Evolutionary conservation across 495 filamentous ascomycete genomes (phyloP).

Genomic region (Massariosphaeria phaeospora): DNA sequence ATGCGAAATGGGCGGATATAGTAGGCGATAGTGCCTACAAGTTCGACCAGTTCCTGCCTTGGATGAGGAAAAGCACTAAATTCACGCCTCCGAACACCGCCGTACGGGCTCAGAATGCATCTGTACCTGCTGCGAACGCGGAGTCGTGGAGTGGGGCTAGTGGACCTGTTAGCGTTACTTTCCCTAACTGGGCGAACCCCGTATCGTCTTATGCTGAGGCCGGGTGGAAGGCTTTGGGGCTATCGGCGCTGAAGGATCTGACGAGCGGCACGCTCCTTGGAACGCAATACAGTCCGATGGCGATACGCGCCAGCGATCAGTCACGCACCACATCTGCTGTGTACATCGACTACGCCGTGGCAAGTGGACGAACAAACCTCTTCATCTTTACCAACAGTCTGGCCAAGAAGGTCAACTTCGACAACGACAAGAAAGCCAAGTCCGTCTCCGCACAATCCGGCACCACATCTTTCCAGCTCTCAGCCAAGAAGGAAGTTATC

Average conservation of each 20-base stretch:
- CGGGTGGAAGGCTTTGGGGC: neutral
- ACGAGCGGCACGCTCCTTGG: conserved; percentile 45
- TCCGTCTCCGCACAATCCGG: no score
- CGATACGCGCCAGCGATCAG: conserved; percentile 39
- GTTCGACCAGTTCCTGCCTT: conserved; percentile 43
- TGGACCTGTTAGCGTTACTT: neutral
- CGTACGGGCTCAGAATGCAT: neutral
- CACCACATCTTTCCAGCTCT: no score
- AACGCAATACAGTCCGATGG: conserved; percentile 41
- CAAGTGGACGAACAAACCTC: conserved; percentile 21
- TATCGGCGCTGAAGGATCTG: conserved; percentile 37
- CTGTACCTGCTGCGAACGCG: neutral
- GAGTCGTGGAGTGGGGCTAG: neutral
- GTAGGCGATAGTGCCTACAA: conserved; percentile 46
- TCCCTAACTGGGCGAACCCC: neutral
- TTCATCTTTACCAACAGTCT: conserved; percentile 37
- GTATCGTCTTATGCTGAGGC: conserved; percentile 14
- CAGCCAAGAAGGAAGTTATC: conserved; percentile 39
- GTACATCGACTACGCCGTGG: conserved; percentile 33
- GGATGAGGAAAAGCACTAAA: conserved; percentile 43
- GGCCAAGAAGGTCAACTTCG: conserved; percentile 42
- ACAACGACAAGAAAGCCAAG: no score
- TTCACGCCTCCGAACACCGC: conserved; percentile 20
- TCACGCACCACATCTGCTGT: conserved; percentile 42
- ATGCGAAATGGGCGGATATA: conserved; percentile 46